A percentile compares a stretch with the other conserved stretches of the same genome.
Conservation (phyloP, 257 asterid species). For the Penstemon newberryi region DNA sequence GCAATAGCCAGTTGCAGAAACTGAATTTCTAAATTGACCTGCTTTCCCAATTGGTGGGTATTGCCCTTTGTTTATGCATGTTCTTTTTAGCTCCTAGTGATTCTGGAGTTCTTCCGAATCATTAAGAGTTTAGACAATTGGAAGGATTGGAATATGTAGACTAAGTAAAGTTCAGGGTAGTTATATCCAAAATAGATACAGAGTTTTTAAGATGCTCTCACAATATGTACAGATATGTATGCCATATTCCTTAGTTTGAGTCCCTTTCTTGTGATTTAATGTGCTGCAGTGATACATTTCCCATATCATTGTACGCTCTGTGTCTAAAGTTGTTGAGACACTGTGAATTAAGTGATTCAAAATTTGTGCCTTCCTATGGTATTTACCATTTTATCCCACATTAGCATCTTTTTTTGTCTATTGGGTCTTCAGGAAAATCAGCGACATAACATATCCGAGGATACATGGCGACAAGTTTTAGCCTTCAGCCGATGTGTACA, state of each 20-base stretch:
- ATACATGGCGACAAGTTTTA: conserved; percentile 93
- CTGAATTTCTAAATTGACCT: no score
- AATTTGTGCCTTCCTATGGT: neutral
- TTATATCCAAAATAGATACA: no score
- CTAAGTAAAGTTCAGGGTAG: no score
- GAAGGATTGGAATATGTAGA: neutral
- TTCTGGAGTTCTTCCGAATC: neutral
- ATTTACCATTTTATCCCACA: neutral
- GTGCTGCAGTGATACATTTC: neutral
- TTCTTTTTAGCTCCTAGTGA: neutral
- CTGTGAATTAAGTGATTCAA: neutral
- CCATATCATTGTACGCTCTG: neutral
- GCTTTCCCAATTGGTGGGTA: no score
- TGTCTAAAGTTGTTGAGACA: neutral
- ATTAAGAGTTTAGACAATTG: neutral
- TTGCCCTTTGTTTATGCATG: no score
- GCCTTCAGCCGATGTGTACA: conserved; percentile 91
- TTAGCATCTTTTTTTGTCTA: conserved; percentile 13
- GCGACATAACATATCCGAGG: conserved; percentile 91
- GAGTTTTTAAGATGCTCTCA: no score
- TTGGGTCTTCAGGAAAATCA: conserved; percentile 59
- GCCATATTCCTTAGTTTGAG: no score
- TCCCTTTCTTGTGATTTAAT: neutral
- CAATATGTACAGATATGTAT: no score
- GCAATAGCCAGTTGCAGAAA: no score